phyloP scores from a whole-genome alignment of 2,329 filamentous ascomycete species.

The Mycosphaerella sp. region DNA sequence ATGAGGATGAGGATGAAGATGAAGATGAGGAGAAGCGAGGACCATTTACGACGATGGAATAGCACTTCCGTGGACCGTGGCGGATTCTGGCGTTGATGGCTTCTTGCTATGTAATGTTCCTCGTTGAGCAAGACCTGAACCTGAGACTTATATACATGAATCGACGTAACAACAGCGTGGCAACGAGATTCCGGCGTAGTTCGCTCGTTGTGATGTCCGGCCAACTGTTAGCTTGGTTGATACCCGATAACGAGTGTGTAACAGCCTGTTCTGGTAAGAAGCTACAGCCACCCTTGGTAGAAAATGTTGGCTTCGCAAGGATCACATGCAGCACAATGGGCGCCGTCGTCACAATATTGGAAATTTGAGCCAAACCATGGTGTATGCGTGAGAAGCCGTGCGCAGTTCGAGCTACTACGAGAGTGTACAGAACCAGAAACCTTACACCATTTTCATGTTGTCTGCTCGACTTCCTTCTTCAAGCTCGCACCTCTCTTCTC shows the following conservation, averaged over 20 bases:
- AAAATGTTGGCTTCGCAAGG: no score
- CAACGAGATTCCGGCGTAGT: no score
- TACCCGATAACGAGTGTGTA: no score
- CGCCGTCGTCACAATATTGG: no score
- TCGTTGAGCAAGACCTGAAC: neutral
- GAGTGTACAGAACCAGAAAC: conserved; percentile 13
- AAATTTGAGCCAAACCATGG: neutral
- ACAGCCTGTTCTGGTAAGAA: no score
- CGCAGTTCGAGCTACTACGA: conserved; percentile 19
- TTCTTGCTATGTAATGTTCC: neutral
- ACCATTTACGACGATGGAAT: conserved; percentile 3
- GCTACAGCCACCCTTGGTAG: no score
- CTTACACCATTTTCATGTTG: conserved; percentile 14
- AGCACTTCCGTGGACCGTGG: conserved; percentile 18
- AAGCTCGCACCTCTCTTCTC: conserved; percentile 9
- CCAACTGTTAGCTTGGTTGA: no score
- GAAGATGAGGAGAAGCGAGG: neutral
- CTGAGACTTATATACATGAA: neutral
- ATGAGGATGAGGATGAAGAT: conserved; percentile 1
- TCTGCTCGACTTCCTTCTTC: conserved; percentile 18
- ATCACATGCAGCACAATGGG: no score
- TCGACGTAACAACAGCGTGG: neutral
- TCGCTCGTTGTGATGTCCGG: no score
- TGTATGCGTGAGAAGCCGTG: conserved; percentile 12
- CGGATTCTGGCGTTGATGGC: conserved; percentile 5